Base-by-base conservation (phyloP, 139 green algal genomes). In the Micractinium sp. region DNA sequence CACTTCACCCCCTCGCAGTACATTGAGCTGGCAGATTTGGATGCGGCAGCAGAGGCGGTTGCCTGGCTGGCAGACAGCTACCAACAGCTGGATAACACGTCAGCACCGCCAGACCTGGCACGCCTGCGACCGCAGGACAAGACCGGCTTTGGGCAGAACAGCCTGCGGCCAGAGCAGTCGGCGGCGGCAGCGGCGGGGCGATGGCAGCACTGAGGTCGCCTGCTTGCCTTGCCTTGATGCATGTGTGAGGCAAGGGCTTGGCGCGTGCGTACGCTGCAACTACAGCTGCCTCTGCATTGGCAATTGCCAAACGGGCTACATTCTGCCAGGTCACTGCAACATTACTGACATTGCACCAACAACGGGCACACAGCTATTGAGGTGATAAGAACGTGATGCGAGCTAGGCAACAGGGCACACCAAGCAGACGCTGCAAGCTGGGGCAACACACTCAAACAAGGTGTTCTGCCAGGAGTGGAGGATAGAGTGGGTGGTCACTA, bases 41-140 rank as follows among this genome's bases (percentile, higher is more conserved):
- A 74, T 16, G 73, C 27, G 16, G 69, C 85, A 29, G 60, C 27
- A 9, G 82, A 61, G 16, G 35, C 33, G 27, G 56, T 61, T 3
- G 60, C n/a, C 36, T 60, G 35, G 56, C 82, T 86, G 61, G 82
- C 61, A 23, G 82, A 77, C 16, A 39, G 33, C n/a, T 86, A 86
- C 33, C 31, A 35, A 19, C 60, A 75, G 27, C 61, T 86, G 31
- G 82, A 61, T 25, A 61, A 86, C 41, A 7, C 63, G 7, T 56
- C n/a, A 2, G 60, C 20, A 19, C 61, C 33, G 33, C 82, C 82
- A 35, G 53, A 67, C 35, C 60, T 56, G 33, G 56, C 53, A 13
- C 56, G 82, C 33, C 63, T 86, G 53, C 35, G 76, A 22, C 36
- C 36, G 7, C 76, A 33, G 22, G 36, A 82, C 13, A n/a, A 13